phyloP scores from a whole-genome alignment of 2,329 filamentous ascomycete species.

The Ophiocordyceps camponoti-rufipedis region DNA sequence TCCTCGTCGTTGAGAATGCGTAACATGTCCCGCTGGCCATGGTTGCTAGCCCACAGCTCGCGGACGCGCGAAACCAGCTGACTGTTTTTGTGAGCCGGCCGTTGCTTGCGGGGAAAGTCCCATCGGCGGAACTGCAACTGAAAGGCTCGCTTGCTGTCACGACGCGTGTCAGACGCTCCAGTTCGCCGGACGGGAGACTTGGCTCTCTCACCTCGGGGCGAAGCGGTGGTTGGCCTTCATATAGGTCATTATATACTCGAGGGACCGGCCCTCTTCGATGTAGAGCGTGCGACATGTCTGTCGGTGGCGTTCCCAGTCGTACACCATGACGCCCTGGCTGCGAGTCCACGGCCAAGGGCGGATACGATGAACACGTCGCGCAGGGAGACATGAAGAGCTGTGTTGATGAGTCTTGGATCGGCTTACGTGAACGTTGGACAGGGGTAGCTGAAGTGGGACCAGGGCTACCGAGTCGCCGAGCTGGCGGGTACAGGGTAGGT shows the following conservation, averaged over 20 bases:
- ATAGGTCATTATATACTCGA: constrained; percentile 58
- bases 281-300: constrained; percentile 41
- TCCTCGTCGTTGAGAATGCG: constrained; percentile 47
- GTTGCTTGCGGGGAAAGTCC: constrained; percentile 61
- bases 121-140: constrained; percentile 62
- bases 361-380: too few species aligned
- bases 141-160: constrained; percentile 51
- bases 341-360: too few species aligned
- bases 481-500: too few species aligned
- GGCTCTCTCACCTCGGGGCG: constrained; percentile 46
- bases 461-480: too few species aligned
- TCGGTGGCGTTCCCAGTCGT: constrained; percentile 26
- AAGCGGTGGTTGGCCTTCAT: constrained; percentile 49
- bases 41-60: constrained; percentile 63
- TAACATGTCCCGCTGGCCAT: constrained; percentile 56
- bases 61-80: constrained; percentile 50
- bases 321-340: constrained; percentile 17
- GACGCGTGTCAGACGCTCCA: too few species aligned
- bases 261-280: constrained; percentile 53
- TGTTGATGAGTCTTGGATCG: too few species aligned
- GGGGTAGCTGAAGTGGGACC: too few species aligned
- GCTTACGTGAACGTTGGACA: too few species aligned
- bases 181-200: too few species aligned
- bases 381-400: too few species aligned
- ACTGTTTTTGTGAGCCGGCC: constrained; percentile 51